Base-by-base conservation (phyloP, 1,284 basidiomycete genomes). In the Microstroma glucosiphilum region DNA sequence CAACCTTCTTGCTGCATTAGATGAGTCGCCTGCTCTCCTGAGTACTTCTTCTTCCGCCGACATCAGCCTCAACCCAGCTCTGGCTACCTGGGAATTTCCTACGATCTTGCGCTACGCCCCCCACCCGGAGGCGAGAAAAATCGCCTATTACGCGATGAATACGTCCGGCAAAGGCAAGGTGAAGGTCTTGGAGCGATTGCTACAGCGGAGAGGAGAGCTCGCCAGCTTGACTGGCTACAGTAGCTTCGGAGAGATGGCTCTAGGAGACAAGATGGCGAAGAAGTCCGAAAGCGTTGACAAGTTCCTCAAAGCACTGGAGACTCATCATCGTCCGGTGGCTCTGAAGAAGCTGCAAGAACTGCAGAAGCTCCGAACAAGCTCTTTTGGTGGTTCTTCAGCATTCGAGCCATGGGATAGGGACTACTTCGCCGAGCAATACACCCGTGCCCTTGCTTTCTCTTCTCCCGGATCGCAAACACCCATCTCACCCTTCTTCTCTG, bases 31-130 rank as follows among this genome's bases (percentile, higher is more conserved):
- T 4, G 51, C 51, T 13, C 51, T 54, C 51, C n/a, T 54, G 6
- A 12, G 21, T 17, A 7, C 51, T 25, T 54, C 51, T 19, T 23
- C 51, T 7, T 54, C 51, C 3, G 13, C 21, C 51, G 51, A 54
- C 13, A 26, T 54, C 15, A 15, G 25, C 51, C 51, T 54, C n/a
- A 88, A 89, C 23, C 51, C 51, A 6, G 51, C 51, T 25, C 51
- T 23, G 21, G 15, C 51, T 13, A 90, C 89, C 40, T 83, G 90
- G 75, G 91, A 94, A 78, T 90, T 91, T 11, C 89, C 91, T 76
- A 91, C 92, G 86, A 90, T 96, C 56, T 88, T 89, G 84, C 89
- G 88, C 42, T 89, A 89, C 64, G 67, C 90, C 1, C 88, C 90
- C 1, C 83, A 87, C 54, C 89, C 91, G 75, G 89, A 89, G 56